Conservation (phyloP, 805 yeast species). For the Jamesozyma jinghongensis region DNA sequence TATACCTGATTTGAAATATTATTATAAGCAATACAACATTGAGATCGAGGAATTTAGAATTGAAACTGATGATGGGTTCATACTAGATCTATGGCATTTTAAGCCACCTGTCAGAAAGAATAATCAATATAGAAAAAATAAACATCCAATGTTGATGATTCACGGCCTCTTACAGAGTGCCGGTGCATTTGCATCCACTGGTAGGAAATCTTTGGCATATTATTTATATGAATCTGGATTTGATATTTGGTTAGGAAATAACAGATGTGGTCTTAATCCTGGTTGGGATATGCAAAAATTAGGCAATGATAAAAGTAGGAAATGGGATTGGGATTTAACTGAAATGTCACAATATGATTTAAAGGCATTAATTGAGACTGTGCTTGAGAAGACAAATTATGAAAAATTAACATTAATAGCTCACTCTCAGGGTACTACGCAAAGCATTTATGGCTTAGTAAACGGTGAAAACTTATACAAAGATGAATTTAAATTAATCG, state of each 20-base stretch:
- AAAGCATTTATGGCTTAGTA: constrained; percentile 61
- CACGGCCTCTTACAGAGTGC: constrained; percentile 87
- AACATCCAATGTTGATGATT: constrained; percentile 61
- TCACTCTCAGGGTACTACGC: constrained; percentile 94
- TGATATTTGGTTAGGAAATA: constrained; percentile 90
- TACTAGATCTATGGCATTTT: constrained; percentile 51
- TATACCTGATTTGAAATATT: constrained; percentile 53
- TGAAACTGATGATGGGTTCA: constrained; percentile 72
- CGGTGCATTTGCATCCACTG: constrained; percentile 79
- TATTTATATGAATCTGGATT: constrained; percentile 46
- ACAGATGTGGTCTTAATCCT: constrained; percentile 78
- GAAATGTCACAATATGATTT: constrained; percentile 76
- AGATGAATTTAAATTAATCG: constrained; percentile 33
- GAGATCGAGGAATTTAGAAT: constrained; percentile 51
- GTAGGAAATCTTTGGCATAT: constrained; percentile 66
- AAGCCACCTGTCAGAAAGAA: constrained; percentile 12
- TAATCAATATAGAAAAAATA: constrained; percentile 11
- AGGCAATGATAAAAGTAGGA: constrained; percentile 27
- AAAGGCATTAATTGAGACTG: constrained; percentile 59
- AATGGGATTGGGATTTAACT: constrained; percentile 93
- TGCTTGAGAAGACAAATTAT: constrained; percentile 34
- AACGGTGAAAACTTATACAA: constrained; percentile 29
- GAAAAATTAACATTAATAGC: constrained; percentile 55
- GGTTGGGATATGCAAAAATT: constrained; percentile 38
- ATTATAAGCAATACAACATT: constrained; percentile 52